A percentile compares a stretch with the other conserved stretches of the same genome.
These are phyloP conservation scores for Aspergillus sp. DNA, from an alignment of 2,329 filamentous ascomycete species.

Conservation along the genomic window DNA sequence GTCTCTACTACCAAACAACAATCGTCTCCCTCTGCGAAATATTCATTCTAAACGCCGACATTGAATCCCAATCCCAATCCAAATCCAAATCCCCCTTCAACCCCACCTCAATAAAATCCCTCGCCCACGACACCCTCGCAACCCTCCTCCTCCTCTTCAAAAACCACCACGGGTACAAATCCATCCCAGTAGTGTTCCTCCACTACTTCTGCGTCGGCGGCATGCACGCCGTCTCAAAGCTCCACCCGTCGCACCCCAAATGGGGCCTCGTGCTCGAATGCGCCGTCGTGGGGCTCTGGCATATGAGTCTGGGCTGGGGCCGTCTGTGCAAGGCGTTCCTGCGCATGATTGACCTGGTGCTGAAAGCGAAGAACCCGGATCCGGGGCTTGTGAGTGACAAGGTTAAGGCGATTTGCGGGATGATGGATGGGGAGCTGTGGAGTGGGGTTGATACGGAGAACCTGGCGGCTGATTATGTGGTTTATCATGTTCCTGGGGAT, in stretches of 20 bases:
- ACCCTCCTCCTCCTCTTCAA: constrained; percentile 23
- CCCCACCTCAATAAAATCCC: constrained; percentile 9
- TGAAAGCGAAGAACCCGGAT: constrained; percentile 15
- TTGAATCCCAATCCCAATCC: background rate
- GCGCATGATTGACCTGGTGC: constrained; percentile 21
- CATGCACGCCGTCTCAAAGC: constrained; percentile 19
- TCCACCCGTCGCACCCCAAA: constrained; percentile 15
- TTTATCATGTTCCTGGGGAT: constrained; percentile 14
- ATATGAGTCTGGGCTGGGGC: constrained; percentile 27
- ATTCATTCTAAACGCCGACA: constrained; percentile 9
- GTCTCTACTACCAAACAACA: constrained; percentile 22
- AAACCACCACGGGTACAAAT: constrained; percentile 23
- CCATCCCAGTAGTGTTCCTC: constrained; percentile 25
- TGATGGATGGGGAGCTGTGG: constrained; percentile 19
- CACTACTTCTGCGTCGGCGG: constrained; percentile 26
- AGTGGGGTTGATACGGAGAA: constrained; percentile 19
- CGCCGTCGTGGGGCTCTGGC: constrained; percentile 25
- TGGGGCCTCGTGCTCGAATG: constrained; percentile 23
- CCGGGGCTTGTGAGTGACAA: constrained; percentile 16
- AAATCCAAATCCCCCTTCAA: constrained; percentile 3
- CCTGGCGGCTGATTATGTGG: constrained; percentile 24
- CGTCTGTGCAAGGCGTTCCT: constrained; percentile 25
- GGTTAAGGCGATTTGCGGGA: constrained; percentile 17
- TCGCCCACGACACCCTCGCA: constrained; percentile 19
- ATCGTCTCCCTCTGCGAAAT: constrained; percentile 18